These are phyloP conservation scores for Cutaneotrichosporon cyanovorans DNA, from an alignment of 1,284 basidiomycete genomes.

Conservation along the genomic window DNA sequence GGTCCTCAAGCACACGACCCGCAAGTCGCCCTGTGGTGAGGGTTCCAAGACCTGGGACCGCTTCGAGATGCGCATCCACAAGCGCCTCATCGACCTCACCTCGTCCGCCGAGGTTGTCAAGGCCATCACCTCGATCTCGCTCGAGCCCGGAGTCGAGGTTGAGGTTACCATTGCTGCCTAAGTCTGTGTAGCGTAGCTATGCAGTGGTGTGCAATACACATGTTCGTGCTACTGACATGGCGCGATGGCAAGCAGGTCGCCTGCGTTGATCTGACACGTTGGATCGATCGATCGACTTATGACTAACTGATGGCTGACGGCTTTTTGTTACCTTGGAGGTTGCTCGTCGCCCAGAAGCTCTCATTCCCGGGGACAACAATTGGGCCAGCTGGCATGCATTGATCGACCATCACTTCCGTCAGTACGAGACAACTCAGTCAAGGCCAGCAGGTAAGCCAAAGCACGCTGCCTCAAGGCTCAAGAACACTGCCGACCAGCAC, in stretches of 20 bases:
- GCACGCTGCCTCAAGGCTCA: too few relatives aligned
- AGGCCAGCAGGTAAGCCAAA: too few relatives aligned
- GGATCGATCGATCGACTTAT: too few relatives aligned
- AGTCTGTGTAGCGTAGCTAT: conserved; percentile 1
- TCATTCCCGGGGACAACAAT: too few relatives aligned
- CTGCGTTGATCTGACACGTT: too few relatives aligned
- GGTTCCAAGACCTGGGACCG: conserved; percentile 99
- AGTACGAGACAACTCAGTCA: too few relatives aligned
- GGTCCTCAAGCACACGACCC: conserved; percentile 96
- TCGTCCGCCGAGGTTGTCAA: conserved; percentile 99
- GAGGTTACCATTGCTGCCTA: conserved; percentile 87
- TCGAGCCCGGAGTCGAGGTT: conserved; percentile 98
- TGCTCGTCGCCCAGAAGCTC: too few relatives aligned
- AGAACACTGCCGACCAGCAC: too few relatives aligned
- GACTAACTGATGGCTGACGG: too few relatives aligned
- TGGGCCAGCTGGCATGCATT: too few relatives aligned
- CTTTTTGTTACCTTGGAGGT: too few relatives aligned
- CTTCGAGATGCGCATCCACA: conserved; percentile 99
- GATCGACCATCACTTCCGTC: too few relatives aligned
- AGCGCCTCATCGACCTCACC: conserved; percentile 98
- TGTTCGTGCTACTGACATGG: not conserved
- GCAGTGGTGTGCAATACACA: not conserved
- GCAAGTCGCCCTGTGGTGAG: conserved; percentile 99
- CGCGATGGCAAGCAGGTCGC: not conserved
- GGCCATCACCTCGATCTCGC: conserved; percentile 98